These are phyloP conservation scores for Acanthamoeba culbertsoni DNA, from an alignment of 208 protist species.

Conservation along the genomic window DNA sequence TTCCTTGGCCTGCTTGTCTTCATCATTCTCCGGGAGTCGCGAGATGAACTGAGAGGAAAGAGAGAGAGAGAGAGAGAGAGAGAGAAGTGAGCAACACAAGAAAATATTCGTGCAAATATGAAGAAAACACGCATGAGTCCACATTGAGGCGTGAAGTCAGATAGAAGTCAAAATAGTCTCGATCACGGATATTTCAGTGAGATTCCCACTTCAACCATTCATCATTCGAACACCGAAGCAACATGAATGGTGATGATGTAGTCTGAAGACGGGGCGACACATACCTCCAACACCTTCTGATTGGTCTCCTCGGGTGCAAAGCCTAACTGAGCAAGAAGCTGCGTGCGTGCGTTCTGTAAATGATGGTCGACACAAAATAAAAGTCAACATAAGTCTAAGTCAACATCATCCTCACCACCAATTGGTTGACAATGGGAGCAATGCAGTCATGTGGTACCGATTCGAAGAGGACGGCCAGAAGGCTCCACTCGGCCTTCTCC, in stretches of 20 bases:
- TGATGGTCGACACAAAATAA: background rate
- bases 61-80: background rate
- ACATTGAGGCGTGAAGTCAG: background rate
- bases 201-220: slow-evolving; percentile 47
- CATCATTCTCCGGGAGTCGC: background rate
- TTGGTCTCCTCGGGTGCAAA: slow-evolving; percentile 58
- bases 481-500: slow-evolving; percentile 69
- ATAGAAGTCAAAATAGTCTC: slow-evolving; percentile 18
- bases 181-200: slow-evolving; percentile 1
- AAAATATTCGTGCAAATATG: background rate
- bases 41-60: background rate
- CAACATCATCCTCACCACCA: too few species aligned
- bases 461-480: slow-evolving; percentile 78
- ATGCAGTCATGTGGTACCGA: background rate
- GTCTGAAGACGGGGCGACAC: background rate
- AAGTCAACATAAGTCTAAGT: background rate
- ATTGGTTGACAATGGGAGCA: background rate
- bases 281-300: slow-evolving; percentile 27
- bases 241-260: background rate
- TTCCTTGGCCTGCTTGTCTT: background rate
- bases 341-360: slow-evolving; percentile 53
- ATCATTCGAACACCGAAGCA: background rate
- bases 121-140: background rate
- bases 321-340: slow-evolving; percentile 75
- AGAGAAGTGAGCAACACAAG: too few species aligned